Evolutionary conservation across 257 asterid genomes (phyloP), one percentile per base, ranked within the genome.

Genomic region (Nicotiana sylvestris): DNA sequence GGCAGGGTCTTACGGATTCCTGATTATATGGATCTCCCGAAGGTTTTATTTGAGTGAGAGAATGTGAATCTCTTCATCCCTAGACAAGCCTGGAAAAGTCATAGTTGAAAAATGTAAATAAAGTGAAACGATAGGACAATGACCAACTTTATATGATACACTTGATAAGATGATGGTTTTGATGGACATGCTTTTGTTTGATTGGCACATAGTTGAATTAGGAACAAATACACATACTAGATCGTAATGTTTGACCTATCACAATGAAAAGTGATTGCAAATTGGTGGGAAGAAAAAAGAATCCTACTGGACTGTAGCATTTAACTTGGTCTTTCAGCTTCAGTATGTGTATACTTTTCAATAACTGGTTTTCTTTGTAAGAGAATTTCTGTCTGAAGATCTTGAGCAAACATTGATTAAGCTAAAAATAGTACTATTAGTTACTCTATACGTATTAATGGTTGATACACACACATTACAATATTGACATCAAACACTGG

Each of bases 11-110:
- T 92, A 16, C 68, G 86, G 78, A 81, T 83, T 84, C 93, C 96
- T 8, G 92, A 92, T 53, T 91, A 90, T 43, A 92, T 93, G 68
- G 91, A 95, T 4, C 88, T 93, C 53, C 96, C 93, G 77, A 91
- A 90, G 66, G 5, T 81, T 84, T 70, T 81, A 58, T 83, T 21
- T 55, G 91, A 88, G 61, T 46, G 86, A 80, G 89, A 88, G 61
- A 91, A 81, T 8, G 91, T 66, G 81, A 93, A 92, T 69, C 2
- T 80, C 61, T 61, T 89, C 90, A 85, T 92, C 86, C 93, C 93
- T 67, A 88, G 77, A 85, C 95, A 92, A 83, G 89, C 93, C 97
- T 91, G 87, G 2, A 10, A 81, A 85, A 62, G 43, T 80, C 76
- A 67, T 37, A 61, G 37, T 17, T 35, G 67, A 37, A 43, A 15